These are phyloP conservation scores for Zygotorulaspora sp. DNA, from an alignment of 805 yeast genomes.

Conservation along the genomic window DNA sequence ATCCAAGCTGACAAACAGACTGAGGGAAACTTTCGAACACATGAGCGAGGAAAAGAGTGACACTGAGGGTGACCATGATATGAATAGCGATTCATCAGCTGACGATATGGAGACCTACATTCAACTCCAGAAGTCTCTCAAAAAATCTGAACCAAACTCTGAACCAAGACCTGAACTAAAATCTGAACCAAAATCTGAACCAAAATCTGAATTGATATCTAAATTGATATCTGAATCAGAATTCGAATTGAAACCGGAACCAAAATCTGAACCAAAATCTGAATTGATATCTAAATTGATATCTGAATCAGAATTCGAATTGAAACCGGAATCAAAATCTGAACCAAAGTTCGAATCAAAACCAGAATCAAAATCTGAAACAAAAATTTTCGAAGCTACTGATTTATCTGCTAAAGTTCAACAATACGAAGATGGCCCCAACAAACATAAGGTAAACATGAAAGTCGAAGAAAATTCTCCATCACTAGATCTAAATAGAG, in stretches of 20 bases:
- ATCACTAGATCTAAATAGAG: background rate
- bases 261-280: conserved; percentile 1
- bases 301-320: too few relatives aligned
- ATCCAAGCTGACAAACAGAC: conserved; percentile 14
- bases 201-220: background rate
- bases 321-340: conserved; percentile 1
- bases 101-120: conserved; percentile 24
- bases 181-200: conserved; percentile 3
- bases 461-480: too few relatives aligned
- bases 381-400: too few relatives aligned
- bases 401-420: background rate
- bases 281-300: background rate
- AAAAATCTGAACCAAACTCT: conserved; percentile 2
- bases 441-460: too few relatives aligned
- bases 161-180: conserved; percentile 4
- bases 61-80: conserved; percentile 13
- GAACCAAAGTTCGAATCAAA: background rate
- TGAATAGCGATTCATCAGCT: conserved; percentile 10
- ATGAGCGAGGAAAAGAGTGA: conserved; percentile 16
- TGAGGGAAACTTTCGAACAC: conserved; percentile 15
- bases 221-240: conserved; percentile 8
- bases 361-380: too few relatives aligned
- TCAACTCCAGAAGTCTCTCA: conserved; percentile 20
- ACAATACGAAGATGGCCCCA: too few relatives aligned
- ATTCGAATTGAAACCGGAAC: conserved; percentile 6